Evolutionary conservation across 768 basidiomycete genomes (phyloP).

Genomic region (Sporobolomyces roseus): DNA sequence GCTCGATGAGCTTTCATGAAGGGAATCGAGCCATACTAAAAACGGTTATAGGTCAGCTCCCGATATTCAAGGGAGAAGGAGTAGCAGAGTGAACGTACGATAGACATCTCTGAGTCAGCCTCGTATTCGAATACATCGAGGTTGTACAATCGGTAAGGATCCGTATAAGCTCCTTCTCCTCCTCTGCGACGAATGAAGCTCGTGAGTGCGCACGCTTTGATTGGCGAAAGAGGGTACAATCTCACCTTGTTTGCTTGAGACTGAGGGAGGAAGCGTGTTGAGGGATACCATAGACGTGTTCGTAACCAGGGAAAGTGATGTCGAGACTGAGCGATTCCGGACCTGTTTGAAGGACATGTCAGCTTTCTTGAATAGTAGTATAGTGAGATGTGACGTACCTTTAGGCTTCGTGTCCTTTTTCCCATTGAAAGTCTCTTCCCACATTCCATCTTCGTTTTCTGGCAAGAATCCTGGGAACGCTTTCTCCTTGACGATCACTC

Average conservation of each 20-base stretch:
- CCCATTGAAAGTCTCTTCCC: conserved; percentile 79
- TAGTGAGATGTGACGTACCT: conserved; percentile 55
- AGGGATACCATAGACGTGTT: conserved; percentile 90
- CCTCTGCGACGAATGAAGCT: conserved; percentile 53
- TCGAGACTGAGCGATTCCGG: conserved; percentile 92
- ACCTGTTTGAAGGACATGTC: conserved; percentile 54
- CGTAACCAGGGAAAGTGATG: conserved; percentile 85
- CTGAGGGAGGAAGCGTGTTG: conserved; percentile 89
- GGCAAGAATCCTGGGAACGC: conserved; percentile 58
- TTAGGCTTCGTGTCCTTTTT: conserved; percentile 96
- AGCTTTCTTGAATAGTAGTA: neutral
- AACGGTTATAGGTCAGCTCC: conserved; percentile 54
- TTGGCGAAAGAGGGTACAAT: neutral
- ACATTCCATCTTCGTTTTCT: conserved; percentile 72
- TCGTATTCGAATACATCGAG: conserved; percentile 95
- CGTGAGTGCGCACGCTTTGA: neutral
- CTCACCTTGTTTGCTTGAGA: conserved; percentile 67
- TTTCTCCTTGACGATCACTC: conserved; percentile 41
- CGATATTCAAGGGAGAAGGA: neutral
- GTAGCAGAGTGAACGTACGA: conserved; percentile 23
- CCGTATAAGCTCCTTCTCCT: conserved; percentile 68
- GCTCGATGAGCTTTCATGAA: conserved; percentile 87
- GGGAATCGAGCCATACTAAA: conserved; percentile 87
- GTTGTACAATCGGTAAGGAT: conserved; percentile 94
- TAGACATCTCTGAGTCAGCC: conserved; percentile 54